Conservation (phyloP, 2,329 filamentous ascomycete genomes). For the Didymella pinodella region DNA sequence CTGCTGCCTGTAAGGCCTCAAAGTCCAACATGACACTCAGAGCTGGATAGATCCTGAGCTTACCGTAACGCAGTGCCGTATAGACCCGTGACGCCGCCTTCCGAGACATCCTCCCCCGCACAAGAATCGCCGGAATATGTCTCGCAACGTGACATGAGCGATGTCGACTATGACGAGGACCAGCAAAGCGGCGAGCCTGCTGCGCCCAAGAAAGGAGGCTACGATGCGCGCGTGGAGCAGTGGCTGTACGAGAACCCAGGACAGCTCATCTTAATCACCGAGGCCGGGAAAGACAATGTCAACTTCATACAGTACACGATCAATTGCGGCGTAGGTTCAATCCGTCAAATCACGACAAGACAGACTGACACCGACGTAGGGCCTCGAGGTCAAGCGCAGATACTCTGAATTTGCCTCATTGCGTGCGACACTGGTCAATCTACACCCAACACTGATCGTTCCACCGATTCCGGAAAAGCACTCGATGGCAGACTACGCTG, state of each 20-base stretch:
- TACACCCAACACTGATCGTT: slow-evolving; percentile 94
- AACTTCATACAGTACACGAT: slow-evolving; percentile 98
- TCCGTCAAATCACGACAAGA: neutral
- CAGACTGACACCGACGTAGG: slow-evolving; percentile 61
- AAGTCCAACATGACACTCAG: neutral
- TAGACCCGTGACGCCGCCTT: slow-evolving; percentile 68
- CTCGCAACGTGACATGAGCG: slow-evolving; percentile 63
- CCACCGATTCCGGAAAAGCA: slow-evolving; percentile 99
- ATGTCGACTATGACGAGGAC: slow-evolving; percentile 65
- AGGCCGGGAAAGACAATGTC: slow-evolving; percentile 92
- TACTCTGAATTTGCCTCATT: slow-evolving; percentile 97
- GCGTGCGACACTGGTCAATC: slow-evolving; percentile 83
- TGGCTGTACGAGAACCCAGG: slow-evolving; percentile 95
- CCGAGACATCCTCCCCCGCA: slow-evolving; percentile 74
- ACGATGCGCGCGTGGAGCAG: slow-evolving; percentile 95
- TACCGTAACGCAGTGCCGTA: slow-evolving; percentile 51
- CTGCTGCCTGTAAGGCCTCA: slow-evolving; percentile 47
- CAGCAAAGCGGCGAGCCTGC: slow-evolving; percentile 52
- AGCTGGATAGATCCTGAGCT: slow-evolving; percentile 2
- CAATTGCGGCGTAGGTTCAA: slow-evolving; percentile 77
- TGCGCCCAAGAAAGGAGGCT: slow-evolving; percentile 78
- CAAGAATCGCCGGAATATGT: slow-evolving; percentile 69
- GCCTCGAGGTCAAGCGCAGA: slow-evolving; percentile 90
- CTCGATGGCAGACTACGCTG: slow-evolving; percentile 97
- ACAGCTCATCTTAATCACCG: slow-evolving; percentile 87